Evolutionary conservation across 2,329 filamentous ascomycete species (phyloP).

Genomic region (Plectosphaerella sp.): DNA sequence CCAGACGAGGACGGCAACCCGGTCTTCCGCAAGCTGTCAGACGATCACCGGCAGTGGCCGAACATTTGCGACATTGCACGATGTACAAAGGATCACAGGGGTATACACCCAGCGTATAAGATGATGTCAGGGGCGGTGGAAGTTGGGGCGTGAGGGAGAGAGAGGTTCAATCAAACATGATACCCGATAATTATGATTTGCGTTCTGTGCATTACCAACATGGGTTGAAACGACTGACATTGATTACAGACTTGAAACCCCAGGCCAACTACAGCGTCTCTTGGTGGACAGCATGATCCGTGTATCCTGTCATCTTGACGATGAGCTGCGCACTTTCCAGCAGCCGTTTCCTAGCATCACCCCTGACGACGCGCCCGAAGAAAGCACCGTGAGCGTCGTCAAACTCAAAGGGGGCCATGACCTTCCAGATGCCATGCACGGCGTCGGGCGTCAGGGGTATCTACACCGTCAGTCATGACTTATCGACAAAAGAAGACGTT

Average conservation of each 20-base stretch:
- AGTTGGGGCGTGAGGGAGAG: too few species aligned
- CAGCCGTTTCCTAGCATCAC: conserved; percentile 7
- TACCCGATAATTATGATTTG: too few species aligned
- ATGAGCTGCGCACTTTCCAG: conserved; percentile 11
- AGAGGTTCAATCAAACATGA: too few species aligned
- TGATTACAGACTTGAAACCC: too few species aligned
- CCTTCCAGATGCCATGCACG: conserved; percentile 8
- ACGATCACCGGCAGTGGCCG: background rate
- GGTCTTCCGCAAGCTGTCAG: background rate
- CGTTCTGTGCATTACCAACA: too few species aligned
- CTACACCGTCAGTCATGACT: background rate
- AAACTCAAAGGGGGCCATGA: conserved; percentile 6
- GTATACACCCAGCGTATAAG: too few species aligned
- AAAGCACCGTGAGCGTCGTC: conserved; percentile 8
- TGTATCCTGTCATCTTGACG: conserved; percentile 9
- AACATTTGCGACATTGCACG: background rate
- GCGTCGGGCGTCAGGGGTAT: conserved; percentile 6
- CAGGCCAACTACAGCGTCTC: conserved; percentile 1
- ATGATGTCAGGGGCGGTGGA: too few species aligned
- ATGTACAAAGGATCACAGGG: background rate
- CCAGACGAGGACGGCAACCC: background rate
- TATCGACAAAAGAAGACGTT: too few species aligned
- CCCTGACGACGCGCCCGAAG: conserved; percentile 7
- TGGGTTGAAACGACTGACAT: too few species aligned
- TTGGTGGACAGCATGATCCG: conserved; percentile 4